Evolutionary conservation across 2,329 filamentous ascomycete genomes (phyloP).

Genomic region (Apiospora rasikravindrae): DNA sequence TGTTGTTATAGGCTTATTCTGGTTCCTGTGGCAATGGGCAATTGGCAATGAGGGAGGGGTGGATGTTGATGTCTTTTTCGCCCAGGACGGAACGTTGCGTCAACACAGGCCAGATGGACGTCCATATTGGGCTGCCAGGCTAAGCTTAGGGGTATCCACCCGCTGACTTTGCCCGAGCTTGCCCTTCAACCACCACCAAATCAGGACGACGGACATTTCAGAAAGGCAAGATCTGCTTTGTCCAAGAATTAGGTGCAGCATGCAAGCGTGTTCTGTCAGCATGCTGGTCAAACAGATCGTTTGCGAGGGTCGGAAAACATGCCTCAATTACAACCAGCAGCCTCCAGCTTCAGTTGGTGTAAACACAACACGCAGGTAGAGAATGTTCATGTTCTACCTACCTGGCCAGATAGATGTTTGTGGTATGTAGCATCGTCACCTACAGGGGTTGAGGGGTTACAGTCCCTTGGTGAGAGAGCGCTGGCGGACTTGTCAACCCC

Average conservation of each 20-base stretch:
- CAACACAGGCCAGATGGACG: neutral
- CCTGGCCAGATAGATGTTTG: neutral
- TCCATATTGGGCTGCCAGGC: conserved; percentile 11
- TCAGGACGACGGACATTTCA: neutral
- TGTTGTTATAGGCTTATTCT: neutral
- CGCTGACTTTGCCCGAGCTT: neutral
- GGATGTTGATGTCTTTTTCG: neutral
- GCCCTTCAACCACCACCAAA: neutral
- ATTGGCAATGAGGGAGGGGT: neutral
- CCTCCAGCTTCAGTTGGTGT: neutral
- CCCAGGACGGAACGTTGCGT: neutral
- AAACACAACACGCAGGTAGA: neutral
- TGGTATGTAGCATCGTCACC: neutral
- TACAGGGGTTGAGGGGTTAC: too few species aligned
- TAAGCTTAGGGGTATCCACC: conserved; percentile 8
- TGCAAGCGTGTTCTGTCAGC: neutral
- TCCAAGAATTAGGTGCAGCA: neutral
- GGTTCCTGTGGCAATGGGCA: conserved; percentile 9
- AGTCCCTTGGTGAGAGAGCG: neutral
- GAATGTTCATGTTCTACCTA: neutral
- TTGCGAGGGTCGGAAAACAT: neutral
- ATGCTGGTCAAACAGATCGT: neutral
- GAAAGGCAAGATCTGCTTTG: conserved; percentile 11
- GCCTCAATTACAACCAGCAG: too few species aligned
- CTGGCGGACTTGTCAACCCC: conserved; percentile 6